Conservation (phyloP, 768 basidiomycete species). For the Pulveroboletus sp. region DNA sequence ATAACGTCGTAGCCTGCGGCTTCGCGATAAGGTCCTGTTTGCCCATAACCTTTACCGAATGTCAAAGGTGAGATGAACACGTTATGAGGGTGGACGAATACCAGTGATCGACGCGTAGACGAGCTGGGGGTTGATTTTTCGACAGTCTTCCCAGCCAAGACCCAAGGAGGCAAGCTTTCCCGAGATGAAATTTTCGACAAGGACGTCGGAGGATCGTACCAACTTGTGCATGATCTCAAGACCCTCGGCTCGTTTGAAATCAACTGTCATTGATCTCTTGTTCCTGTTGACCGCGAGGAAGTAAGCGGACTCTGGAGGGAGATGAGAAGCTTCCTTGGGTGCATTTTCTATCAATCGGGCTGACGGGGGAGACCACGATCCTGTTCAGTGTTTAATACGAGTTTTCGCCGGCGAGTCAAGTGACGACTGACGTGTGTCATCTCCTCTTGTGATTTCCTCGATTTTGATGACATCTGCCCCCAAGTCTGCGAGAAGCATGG, state of each 20-base stretch:
- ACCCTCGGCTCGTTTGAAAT: constrained; percentile 79
- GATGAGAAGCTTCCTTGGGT: constrained; percentile 52
- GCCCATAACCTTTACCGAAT: constrained; percentile 59
- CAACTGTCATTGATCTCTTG: constrained; percentile 84
- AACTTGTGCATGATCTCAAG: constrained; percentile 70
- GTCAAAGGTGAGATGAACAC: neutral
- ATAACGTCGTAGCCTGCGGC: constrained; percentile 87
- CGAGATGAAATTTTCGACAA: constrained; percentile 86
- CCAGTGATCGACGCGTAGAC: constrained; percentile 91
- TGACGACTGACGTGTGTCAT: constrained; percentile 72
- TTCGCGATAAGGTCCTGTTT: constrained; percentile 82
- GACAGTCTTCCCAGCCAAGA: constrained; percentile 81
- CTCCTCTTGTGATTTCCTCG: constrained; percentile 74
- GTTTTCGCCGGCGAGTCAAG: constrained; percentile 7
- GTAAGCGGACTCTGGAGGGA: constrained; percentile 90
- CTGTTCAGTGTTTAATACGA: constrained; percentile 32
- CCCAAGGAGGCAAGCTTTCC: constrained; percentile 85
- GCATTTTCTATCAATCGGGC: constrained; percentile 47
- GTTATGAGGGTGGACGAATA: constrained; percentile 28
- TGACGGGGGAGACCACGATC: constrained; percentile 63
- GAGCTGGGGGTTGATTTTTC: constrained; percentile 68
- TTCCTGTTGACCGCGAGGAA: constrained; percentile 87
- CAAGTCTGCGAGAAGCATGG: constrained; percentile 89
- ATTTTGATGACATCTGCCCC: constrained; percentile 94
- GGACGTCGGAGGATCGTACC: constrained; percentile 70